phyloP scores from a whole-genome alignment of 495 filamentous ascomycete genomes.

The Penicillium odoratum region DNA sequence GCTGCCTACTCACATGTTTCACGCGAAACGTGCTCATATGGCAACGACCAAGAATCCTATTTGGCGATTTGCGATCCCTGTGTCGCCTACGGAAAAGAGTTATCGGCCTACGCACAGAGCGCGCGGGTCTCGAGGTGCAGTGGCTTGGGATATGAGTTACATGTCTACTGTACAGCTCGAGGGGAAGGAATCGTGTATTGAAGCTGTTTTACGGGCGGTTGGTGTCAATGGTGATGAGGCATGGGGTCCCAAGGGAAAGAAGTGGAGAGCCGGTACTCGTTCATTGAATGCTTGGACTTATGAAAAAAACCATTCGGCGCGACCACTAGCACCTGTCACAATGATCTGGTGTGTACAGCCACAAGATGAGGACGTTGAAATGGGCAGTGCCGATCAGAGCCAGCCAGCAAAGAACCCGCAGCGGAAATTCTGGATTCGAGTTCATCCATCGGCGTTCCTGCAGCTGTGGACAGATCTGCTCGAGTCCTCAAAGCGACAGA shows the following conservation, averaged over 20 bases:
- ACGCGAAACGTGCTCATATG: constrained; percentile 90
- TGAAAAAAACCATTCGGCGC: constrained; percentile 52
- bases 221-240: constrained; percentile 55
- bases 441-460: constrained; percentile 87
- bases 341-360: constrained; percentile 62
- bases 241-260: constrained; percentile 62
- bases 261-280: constrained; percentile 74
- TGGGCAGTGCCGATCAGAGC: constrained; percentile 29
- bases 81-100: constrained; percentile 83
- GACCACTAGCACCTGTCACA: constrained; percentile 71
- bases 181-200: constrained; percentile 62
- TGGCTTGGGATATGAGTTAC: constrained; percentile 95
- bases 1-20: constrained; percentile 93
- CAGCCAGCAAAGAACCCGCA: constrained; percentile 39
- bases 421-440: constrained; percentile 67
- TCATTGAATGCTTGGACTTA: constrained; percentile 67
- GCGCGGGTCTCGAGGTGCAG: constrained; percentile 61
- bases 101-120: constrained; percentile 87
- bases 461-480: constrained; percentile 81
- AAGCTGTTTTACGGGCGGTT: constrained; percentile 62
- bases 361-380: constrained; percentile 37
- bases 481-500: constrained; percentile 65
- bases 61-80: constrained; percentile 85
- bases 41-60: constrained; percentile 71
- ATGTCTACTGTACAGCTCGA: constrained; percentile 82